phyloP scores from a whole-genome alignment of 139 green algal genomes.

The Chlamydomonas sphaeroides region DNA sequence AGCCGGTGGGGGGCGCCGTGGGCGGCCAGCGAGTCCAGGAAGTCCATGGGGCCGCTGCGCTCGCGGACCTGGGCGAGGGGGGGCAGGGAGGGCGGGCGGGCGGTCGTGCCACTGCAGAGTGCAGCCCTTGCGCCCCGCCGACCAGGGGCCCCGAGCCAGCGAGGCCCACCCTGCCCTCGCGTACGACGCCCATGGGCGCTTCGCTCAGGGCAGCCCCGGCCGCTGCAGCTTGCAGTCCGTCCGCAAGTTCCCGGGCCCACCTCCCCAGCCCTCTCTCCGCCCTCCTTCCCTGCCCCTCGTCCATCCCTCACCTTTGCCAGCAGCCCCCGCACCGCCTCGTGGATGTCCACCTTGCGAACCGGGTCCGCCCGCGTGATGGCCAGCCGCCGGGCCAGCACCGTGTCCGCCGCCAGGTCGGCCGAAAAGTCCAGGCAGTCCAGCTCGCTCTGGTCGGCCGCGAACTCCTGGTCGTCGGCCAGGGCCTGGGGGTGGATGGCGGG shows the following conservation, averaged over 20 bases:
- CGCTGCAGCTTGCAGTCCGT: no score
- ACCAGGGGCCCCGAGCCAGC: no score
- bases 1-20: slow-evolving; percentile 17
- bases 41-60: neutral
- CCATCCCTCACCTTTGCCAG: slow-evolving; percentile 31
- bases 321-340: slow-evolving; percentile 7
- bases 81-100: neutral
- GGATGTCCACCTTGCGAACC: slow-evolving; percentile 37
- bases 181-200: no score
- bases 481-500: no score
- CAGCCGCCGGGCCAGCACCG: slow-evolving; percentile 46
- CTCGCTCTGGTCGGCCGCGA: slow-evolving; percentile 48
- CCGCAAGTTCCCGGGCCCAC: no score
- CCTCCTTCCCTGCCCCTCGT: neutral
- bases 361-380: slow-evolving; percentile 44
- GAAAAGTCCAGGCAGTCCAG: slow-evolving; percentile 53
- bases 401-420: slow-evolving; percentile 41
- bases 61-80: neutral
- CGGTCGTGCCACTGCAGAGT: no score
- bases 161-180: no score
- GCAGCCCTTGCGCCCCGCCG: no score
- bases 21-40: slow-evolving; percentile 1
- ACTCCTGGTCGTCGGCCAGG: slow-evolving; percentile 43
- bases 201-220: no score
- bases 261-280: neutral